Percentiles rank a stretch among this genome's conserved stretches.
Conservation (phyloP, 164 flowering plant species). For the Tetracentron sinense region DNA sequence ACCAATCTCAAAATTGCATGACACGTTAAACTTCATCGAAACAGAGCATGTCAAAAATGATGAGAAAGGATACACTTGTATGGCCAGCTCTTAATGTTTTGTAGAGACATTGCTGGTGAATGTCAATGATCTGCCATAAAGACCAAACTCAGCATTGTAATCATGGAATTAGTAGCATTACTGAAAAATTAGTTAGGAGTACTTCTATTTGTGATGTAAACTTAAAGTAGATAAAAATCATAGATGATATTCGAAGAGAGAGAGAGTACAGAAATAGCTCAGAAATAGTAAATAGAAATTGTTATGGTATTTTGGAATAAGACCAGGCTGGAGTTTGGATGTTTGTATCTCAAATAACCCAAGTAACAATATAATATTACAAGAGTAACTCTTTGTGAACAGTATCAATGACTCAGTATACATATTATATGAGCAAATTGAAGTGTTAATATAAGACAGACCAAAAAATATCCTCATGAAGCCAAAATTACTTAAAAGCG, state of each 20-base stretch:
- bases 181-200: not conserved
- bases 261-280: not conserved
- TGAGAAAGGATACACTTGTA: conserved; percentile 75
- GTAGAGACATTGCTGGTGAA: conserved; percentile 58
- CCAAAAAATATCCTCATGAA: too few species aligned
- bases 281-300: not conserved
- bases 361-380: too few species aligned
- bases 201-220: not conserved
- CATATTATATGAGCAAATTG: too few species aligned
- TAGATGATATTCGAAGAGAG: not conserved
- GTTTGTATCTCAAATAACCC: too few species aligned
- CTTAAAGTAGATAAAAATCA: not conserved
- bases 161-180: conserved; percentile 1
- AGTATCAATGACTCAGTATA: too few species aligned
- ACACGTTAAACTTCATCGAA: not conserved
- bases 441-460: too few species aligned
- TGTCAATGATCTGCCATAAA: conserved; percentile 73
- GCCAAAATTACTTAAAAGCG: too few species aligned
- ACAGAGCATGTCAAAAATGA: not conserved
- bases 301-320: too few species aligned
- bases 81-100: conserved; percentile 85
- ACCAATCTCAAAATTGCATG: too few species aligned
- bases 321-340: too few species aligned
- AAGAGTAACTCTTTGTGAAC: too few species aligned
- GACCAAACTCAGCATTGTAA: conserved; percentile 16